Conservation (phyloP, 1,139 yeast species). For the Suhomyces terraborum region DNA sequence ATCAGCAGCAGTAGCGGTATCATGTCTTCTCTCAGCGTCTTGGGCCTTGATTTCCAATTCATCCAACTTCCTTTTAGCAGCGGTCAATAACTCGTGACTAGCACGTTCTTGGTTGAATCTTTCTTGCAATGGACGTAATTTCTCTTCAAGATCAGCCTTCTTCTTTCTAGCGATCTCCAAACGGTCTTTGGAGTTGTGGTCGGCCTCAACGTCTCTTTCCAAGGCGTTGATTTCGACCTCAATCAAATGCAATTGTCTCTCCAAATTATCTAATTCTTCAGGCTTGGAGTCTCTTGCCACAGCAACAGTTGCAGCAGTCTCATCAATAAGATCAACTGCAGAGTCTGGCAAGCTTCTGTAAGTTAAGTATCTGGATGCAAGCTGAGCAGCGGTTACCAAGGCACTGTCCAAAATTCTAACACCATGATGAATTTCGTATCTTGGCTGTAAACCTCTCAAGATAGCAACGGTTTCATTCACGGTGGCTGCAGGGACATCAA, state of each 20-base stretch:
- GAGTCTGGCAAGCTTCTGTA: conserved; percentile 96
- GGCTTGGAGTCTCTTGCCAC: conserved; percentile 98
- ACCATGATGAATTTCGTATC: conserved; percentile 97
- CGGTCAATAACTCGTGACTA: conserved; percentile 87
- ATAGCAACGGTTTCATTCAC: conserved; percentile 93
- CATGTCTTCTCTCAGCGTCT: conserved; percentile 97
- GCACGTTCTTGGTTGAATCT: conserved; percentile 85
- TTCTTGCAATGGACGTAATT: conserved; percentile 81
- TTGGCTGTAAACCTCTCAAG: conserved; percentile 92
- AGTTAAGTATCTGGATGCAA: conserved; percentile 92
- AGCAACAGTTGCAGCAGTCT: conserved; percentile 96
- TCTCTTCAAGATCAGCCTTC: conserved; percentile 83
- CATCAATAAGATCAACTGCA: conserved; percentile 96
- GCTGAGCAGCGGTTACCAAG: conserved; percentile 89
- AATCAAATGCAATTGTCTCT: conserved; percentile 84
- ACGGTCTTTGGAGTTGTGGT: conserved; percentile 83
- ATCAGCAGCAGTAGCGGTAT: conserved; percentile 93
- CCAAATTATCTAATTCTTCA: conserved; percentile 90
- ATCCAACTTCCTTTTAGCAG: conserved; percentile 86
- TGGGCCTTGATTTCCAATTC: conserved; percentile 89
- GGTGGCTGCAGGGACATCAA: conserved; percentile 94
- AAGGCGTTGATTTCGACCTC: conserved; percentile 96
- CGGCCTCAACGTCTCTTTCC: conserved; percentile 94
- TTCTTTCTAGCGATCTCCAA: conserved; percentile 73
- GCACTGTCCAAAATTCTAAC: conserved; percentile 96